Conservation (phyloP, 1,284 basidiomycete species). For the Rhodotorula sp. region DNA sequence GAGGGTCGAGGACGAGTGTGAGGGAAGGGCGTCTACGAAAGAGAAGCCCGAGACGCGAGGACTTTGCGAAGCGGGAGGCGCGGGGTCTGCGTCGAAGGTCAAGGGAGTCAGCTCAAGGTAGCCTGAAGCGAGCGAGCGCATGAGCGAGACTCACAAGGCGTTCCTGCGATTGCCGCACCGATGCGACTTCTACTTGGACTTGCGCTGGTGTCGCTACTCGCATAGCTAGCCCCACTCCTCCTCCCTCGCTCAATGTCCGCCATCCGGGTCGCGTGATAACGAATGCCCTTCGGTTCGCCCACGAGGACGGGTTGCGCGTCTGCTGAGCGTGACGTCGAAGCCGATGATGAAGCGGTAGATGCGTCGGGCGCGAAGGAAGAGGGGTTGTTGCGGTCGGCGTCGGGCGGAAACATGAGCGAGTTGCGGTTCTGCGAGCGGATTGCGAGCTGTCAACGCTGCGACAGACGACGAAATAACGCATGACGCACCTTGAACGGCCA, state of each 20-base stretch:
- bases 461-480: slow-evolving; percentile 1
- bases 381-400: slow-evolving; percentile 62
- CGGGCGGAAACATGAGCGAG: slow-evolving; percentile 86
- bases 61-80: slow-evolving; percentile 39
- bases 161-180: slow-evolving; percentile 78
- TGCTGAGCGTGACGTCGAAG: slow-evolving; percentile 6
- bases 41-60: slow-evolving; percentile 62
- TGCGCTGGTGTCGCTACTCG: neutral
- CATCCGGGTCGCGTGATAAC: slow-evolving; percentile 74
- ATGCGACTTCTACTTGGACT: slow-evolving; percentile 77
- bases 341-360: neutral
- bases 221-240: neutral
- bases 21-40: slow-evolving; percentile 78
- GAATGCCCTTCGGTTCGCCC: slow-evolving; percentile 64
- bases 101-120: neutral
- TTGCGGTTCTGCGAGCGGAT: slow-evolving; percentile 66
- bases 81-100: slow-evolving; percentile 23
- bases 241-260: slow-evolving; percentile 51
- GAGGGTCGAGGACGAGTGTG: slow-evolving; percentile 74
- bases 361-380: neutral
- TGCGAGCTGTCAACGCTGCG: slow-evolving; percentile 2
- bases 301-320: slow-evolving; percentile 46
- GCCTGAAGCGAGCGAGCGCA: neutral
- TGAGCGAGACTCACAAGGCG: slow-evolving; percentile 49
- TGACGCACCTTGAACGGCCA: slow-evolving; percentile 79